phyloP scores from a whole-genome alignment of 2,329 filamentous ascomycete species.

The Pyrenophora teres region DNA sequence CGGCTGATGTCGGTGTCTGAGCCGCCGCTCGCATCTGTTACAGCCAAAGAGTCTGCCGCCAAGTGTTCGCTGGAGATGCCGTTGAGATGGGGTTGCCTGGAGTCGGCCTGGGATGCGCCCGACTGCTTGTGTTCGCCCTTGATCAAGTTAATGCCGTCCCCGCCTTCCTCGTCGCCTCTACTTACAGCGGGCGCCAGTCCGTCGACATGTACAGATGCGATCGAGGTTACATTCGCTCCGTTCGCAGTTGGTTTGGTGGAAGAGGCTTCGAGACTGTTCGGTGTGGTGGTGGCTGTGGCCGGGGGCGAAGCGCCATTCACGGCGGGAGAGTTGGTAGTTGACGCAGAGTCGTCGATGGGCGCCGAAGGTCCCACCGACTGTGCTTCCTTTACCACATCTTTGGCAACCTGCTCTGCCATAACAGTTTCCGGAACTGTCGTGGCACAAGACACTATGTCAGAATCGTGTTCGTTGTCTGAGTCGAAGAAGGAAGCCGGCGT shows the following conservation, averaged over 20 bases:
- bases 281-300: slow-evolving; percentile 40
- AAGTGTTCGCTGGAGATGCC: slow-evolving; percentile 44
- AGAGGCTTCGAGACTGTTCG: slow-evolving; percentile 36
- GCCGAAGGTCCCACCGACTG: slow-evolving; percentile 67
- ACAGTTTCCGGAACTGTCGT: slow-evolving; percentile 62
- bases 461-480: slow-evolving; percentile 36
- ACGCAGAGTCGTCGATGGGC: slow-evolving; percentile 69
- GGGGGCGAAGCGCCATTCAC: slow-evolving; percentile 53
- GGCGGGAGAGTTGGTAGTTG: slow-evolving; percentile 61
- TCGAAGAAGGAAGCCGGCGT: slow-evolving; percentile 17
- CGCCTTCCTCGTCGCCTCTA: slow-evolving; percentile 2
- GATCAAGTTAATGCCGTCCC: slow-evolving; percentile 19
- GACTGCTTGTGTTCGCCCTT: slow-evolving; percentile 23
- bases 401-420: slow-evolving; percentile 73
- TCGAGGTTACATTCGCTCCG: slow-evolving; percentile 24
- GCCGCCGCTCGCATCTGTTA: slow-evolving; percentile 72
- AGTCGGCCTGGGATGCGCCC: slow-evolving; percentile 16
- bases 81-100: slow-evolving; percentile 39
- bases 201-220: slow-evolving; percentile 20
- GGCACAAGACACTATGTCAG: slow-evolving; percentile 40
- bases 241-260: slow-evolving; percentile 45
- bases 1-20: slow-evolving; percentile 77
- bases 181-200: slow-evolving; percentile 31
- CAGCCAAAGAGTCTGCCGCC: slow-evolving; percentile 45
- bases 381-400: slow-evolving; percentile 74